Conservation (phyloP, 1,284 basidiomycete species). For the Boletellus deceptivus region DNA sequence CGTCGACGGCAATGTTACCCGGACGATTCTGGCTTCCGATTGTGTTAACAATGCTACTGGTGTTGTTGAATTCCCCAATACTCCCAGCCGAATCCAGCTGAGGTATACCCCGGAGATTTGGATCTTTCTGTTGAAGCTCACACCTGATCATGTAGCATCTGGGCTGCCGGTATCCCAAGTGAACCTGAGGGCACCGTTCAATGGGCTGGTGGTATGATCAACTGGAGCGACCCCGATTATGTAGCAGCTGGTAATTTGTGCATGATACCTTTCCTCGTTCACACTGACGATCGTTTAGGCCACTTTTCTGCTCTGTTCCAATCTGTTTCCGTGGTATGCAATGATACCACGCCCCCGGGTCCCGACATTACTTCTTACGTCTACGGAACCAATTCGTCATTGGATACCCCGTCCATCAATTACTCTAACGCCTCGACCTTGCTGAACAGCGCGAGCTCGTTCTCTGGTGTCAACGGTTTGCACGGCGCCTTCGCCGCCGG, state of each 20-base stretch:
- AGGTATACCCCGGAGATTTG: slow-evolving; percentile 42
- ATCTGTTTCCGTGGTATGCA: slow-evolving; percentile 60
- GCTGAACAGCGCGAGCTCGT: slow-evolving; percentile 38
- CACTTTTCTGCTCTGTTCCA: slow-evolving; percentile 62
- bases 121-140: slow-evolving; percentile 2
- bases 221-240: slow-evolving; percentile 78
- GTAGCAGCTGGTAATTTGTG: slow-evolving; percentile 45
- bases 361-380: slow-evolving; percentile 58
- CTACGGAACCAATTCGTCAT: slow-evolving; percentile 54
- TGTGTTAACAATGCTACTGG: slow-evolving; percentile 49
- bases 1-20: slow-evolving; percentile 69
- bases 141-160: slow-evolving; percentile 47
- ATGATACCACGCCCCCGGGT: slow-evolving; percentile 42
- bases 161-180: slow-evolving; percentile 70
- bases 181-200: slow-evolving; percentile 65
- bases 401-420: slow-evolving; percentile 47
- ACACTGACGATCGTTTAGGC: slow-evolving; percentile 28
- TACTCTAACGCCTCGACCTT: slow-evolving; percentile 56
- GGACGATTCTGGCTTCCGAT: slow-evolving; percentile 62
- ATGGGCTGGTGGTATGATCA: slow-evolving; percentile 77
- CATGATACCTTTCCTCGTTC: not conserved
- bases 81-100: slow-evolving; percentile 76
- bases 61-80: slow-evolving; percentile 63
- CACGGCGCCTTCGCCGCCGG: slow-evolving; percentile 13
- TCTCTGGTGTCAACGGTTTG: slow-evolving; percentile 8